phyloP scores from a whole-genome alignment of 352 stramenopile species.

The Paralagenidium karlingii region DNA sequence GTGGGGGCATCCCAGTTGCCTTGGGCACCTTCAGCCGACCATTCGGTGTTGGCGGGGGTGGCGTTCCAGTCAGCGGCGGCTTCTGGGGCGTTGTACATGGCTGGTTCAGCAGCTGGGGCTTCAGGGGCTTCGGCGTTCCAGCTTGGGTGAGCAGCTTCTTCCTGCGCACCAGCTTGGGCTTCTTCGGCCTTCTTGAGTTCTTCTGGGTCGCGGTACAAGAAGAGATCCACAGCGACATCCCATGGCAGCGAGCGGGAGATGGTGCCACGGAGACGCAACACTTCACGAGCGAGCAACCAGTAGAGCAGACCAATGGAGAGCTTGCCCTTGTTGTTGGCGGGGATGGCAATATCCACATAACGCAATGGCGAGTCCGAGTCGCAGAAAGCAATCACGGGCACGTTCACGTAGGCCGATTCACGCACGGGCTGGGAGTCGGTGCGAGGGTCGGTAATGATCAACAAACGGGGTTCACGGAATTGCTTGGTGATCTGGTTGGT shows the following conservation, averaged over 20 bases:
- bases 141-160: constrained; percentile 52
- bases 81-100: constrained; percentile 31
- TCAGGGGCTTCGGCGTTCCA: constrained; percentile 48
- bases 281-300: constrained; percentile 98
- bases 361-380: constrained; percentile 99
- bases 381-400: constrained; percentile 99
- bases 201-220: constrained; percentile 99
- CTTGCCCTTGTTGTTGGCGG: constrained; percentile 99
- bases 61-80: constrained; percentile 52
- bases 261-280: constrained; percentile 95
- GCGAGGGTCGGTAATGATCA: constrained; percentile 99
- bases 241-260: constrained; percentile 92
- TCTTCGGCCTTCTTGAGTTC: constrained; percentile 99
- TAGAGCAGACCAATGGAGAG: constrained; percentile 99
- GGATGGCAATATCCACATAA: constrained; percentile 99
- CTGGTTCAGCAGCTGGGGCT: constrained; percentile 27
- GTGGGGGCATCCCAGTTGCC: constrained; percentile 42
- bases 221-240: constrained; percentile 99
- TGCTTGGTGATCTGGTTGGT: constrained; percentile 99
- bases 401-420: constrained; percentile 99
- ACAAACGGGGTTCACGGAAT: constrained; percentile 98
- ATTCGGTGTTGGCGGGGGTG: constrained; percentile 41
- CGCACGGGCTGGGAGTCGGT: constrained; percentile 96
- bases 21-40: constrained; percentile 46
- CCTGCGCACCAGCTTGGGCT: constrained; percentile 81